Evolutionary conservation across 2,329 filamentous ascomycete species (phyloP), one percentile per base, ranked within the genome.

Genomic region (Beauveria rudraprayagi): DNA sequence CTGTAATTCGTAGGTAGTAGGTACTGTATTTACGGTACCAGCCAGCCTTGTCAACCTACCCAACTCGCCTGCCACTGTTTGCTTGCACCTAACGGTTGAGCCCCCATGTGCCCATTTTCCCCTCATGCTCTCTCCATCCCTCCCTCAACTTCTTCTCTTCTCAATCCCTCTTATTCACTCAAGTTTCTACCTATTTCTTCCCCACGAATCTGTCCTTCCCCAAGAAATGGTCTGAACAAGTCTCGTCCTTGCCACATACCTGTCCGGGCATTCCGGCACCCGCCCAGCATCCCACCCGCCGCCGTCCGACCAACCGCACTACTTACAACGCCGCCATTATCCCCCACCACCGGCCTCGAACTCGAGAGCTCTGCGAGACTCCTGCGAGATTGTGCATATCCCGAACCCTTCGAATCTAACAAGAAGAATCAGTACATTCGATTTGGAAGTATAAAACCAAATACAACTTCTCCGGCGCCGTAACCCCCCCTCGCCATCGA

Each of bases 181-280:
- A 4, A 14, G 43, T 11, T 34, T 3, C 26, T 4, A 10, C 19
- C 16, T 40, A 16, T 28, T 14, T 10, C 3, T 19, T 7, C 9
- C 14, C 16, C 48, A 53, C 19, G 19, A 41, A 9, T 11, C 5
- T 22, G 28, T 7, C 19, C 16, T 14, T 34, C 1, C 40, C 37
- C 28, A n/a, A 37, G 47, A 22, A 17, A 60, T 60, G 57, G 28
- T 60, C 40, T 60, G 30, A 60, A 28, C 28, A 37, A 17, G 7
- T 19, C 5, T 28, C 14, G 4, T 24, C 28, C 40, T 28, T 26
- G 40, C n/a, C 17, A 34, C 16, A 17, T 16, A 26, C 51, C 50
- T 41, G 34, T 37, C 58, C 51, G 58, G 58, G 16, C 51, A 44
- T 41, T 55, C 58, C 58, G 58, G 50, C 30, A 17, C 26, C 51